Evolutionary conservation across 345 rosid species (phyloP).

Genomic region (Citrus sinensis): DVS_A1.0 CM039164.1:3915501-3916000

Average conservation of each 20-base stretch:
- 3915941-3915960: constrained; percentile 58
- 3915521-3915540: constrained; percentile 38
- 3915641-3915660: neutral
- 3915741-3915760: neutral
- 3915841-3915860: neutral
- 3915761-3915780: neutral
- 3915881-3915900: neutral
- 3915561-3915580: constrained; percentile 70
- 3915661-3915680: no score
- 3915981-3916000: constrained; percentile 39
- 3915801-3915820: neutral
- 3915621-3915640: constrained; percentile 20
- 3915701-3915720: neutral
- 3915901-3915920: constrained; percentile 43
- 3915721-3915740: neutral
- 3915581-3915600: constrained; percentile 55
- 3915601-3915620: constrained; percentile 87
- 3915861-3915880: neutral
- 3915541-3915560: constrained; percentile 81
- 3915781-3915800: neutral
- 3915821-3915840: neutral
- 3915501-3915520: neutral
- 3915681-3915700: neutral
- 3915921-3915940: constrained; percentile 56
- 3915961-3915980: constrained; percentile 40